A percentile compares a stretch with the other conserved stretches of the same genome.
Conservation (phyloP, 352 stramenopile genomes). For the Phytophthora quininea region DNA sequence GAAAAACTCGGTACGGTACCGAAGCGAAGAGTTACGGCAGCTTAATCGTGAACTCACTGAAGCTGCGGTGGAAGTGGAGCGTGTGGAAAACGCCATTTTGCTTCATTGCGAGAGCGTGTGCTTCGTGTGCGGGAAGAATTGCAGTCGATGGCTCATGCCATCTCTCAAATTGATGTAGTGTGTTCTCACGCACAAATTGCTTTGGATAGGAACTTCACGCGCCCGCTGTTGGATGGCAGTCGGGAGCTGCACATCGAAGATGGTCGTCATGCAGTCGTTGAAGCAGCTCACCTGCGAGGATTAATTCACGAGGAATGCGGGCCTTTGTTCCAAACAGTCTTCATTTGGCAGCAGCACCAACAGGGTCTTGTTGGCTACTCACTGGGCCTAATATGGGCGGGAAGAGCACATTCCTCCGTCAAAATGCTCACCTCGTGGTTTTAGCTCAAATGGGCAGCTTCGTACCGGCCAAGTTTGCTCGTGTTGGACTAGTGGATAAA, state of each 20-base stretch:
- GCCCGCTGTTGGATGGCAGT: constrained; percentile 58
- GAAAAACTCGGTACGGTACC: constrained; percentile 74
- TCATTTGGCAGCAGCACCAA: constrained; percentile 36
- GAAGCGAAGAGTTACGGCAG: constrained; percentile 63
- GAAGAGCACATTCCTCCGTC: constrained; percentile 86
- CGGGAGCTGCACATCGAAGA: constrained; percentile 70
- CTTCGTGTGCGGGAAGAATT: constrained; percentile 38
- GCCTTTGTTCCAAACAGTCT: constrained; percentile 81
- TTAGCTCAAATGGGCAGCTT: constrained; percentile 86
- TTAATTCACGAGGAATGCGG: constrained; percentile 55
- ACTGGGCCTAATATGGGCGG: constrained; percentile 90
- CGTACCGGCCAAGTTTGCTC: constrained; percentile 75
- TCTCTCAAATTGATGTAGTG: constrained; percentile 67
- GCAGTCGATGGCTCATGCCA: constrained; percentile 53
- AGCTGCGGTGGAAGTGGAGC: constrained; percentile 56
- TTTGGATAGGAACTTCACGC: constrained; percentile 65
- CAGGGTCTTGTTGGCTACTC: constrained; percentile 73
- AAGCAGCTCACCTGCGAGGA: constrained; percentile 59
- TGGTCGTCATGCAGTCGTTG: constrained; percentile 70
- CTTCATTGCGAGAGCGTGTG: constrained; percentile 39
- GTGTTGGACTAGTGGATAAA: constrained; percentile 77
- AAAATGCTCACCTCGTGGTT: constrained; percentile 78
- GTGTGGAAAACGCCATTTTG: constrained; percentile 64
- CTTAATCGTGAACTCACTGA: constrained; percentile 68
- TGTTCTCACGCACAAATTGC: constrained; percentile 73